Percentiles rank a stretch among this genome's conserved stretches.
These are phyloP conservation scores for Talaromyces sp. DNA, from an alignment of 2,329 filamentous ascomycete genomes.

Conservation along the genomic window DNA sequence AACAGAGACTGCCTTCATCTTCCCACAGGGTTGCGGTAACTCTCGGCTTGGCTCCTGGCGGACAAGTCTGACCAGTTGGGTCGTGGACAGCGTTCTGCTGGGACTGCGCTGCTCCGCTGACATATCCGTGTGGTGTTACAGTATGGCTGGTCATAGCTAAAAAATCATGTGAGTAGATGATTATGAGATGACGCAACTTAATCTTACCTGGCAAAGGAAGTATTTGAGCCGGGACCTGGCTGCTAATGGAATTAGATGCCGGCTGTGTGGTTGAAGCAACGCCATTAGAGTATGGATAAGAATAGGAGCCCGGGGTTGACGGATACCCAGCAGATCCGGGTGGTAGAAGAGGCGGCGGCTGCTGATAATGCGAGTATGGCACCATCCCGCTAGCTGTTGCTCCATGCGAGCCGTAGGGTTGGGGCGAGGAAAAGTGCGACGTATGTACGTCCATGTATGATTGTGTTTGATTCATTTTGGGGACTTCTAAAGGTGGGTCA, in stretches of 20 bases:
- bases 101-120: constrained; percentile 38
- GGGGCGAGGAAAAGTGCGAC: constrained; percentile 72
- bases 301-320: constrained; percentile 55
- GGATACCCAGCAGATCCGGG: constrained; percentile 68
- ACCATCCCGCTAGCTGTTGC: constrained; percentile 69
- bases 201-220: constrained; percentile 60
- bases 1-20: constrained; percentile 95
- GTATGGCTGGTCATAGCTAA: constrained; percentile 43
- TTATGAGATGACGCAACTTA: not conserved
- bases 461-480: constrained; percentile 74
- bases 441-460: constrained; percentile 82
- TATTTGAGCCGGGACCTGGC: constrained; percentile 64
- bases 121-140: constrained; percentile 37
- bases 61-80: constrained; percentile 86
- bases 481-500: not conserved
- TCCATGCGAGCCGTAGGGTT: constrained; percentile 70
- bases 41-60: constrained; percentile 90
- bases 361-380: constrained; percentile 71
- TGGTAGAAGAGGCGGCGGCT: constrained; percentile 70
- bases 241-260: constrained; percentile 67
- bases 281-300: constrained; percentile 66
- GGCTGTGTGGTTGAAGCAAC: constrained; percentile 71
- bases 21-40: constrained; percentile 98
- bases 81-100: constrained; percentile 60
- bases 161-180: not conserved